phyloP scores from a whole-genome alignment of 257 asterid species.

The Scutellaria baicalensis region DNA sequence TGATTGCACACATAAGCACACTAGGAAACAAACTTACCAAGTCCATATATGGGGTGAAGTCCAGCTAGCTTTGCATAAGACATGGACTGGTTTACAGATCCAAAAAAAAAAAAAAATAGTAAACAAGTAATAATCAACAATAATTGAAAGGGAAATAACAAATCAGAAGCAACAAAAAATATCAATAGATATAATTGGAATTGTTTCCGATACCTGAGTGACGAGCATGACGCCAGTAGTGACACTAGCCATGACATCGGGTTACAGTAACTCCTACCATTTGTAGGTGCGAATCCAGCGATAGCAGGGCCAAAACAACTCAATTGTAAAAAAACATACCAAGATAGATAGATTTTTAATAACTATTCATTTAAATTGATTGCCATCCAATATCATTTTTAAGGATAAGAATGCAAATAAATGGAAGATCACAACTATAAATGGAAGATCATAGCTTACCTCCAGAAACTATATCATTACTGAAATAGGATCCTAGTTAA shows the following conservation, averaged over 20 bases:
- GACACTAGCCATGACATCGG: constrained; percentile 87
- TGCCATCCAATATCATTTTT: no score
- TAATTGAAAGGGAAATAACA: not conserved
- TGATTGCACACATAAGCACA: not conserved
- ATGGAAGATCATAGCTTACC: no score
- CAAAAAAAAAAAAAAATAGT: constrained; percentile 3
- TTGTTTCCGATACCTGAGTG: constrained; percentile 63
- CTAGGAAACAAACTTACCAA: constrained; percentile 55
- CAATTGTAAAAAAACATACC: no score
- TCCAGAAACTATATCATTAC: no score
- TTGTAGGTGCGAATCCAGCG: constrained; percentile 87
- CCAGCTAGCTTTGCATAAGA: constrained; percentile 99
- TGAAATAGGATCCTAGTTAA: no score
- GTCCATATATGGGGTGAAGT: constrained; percentile 95
- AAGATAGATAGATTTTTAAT: no score
- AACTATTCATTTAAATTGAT: no score
- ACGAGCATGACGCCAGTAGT: constrained; percentile 99
- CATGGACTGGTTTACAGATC: constrained; percentile 66
- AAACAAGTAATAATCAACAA: constrained; percentile 1
- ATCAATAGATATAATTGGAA: not conserved
- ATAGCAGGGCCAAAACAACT: constrained; percentile 65
- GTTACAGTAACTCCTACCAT: constrained; percentile 75
- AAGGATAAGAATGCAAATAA: no score
- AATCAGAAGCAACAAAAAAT: not conserved
- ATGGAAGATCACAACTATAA: no score